Conservation (phyloP, 2,329 filamentous ascomycete species). For the Ophiocordyceps unilateralis region DNA sequence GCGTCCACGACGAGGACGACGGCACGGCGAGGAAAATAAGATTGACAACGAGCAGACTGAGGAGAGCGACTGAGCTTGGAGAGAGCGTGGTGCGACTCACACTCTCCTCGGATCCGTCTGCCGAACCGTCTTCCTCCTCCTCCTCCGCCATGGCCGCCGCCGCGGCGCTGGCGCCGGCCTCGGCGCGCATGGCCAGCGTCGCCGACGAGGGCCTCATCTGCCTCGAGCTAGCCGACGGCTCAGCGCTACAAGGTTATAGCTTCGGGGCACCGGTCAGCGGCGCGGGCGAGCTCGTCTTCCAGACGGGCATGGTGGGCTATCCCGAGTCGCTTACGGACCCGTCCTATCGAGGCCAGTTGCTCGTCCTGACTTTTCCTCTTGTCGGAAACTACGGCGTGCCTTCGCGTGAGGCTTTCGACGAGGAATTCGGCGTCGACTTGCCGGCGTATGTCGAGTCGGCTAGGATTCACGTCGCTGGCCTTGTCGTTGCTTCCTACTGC, state of each 20-base stretch:
- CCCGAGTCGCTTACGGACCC: constrained; percentile 84
- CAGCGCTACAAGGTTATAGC: constrained; percentile 83
- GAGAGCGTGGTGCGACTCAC: too few relatives aligned
- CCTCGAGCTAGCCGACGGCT: constrained; percentile 86
- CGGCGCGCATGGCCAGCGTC: constrained; percentile 36
- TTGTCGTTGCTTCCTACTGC: constrained; percentile 80
- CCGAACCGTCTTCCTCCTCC: neutral
- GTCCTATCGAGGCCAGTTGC: constrained; percentile 80
- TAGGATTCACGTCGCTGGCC: constrained; percentile 83
- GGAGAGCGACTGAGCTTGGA: too few relatives aligned
- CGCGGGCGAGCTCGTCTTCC: constrained; percentile 94
- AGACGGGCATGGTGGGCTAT: constrained; percentile 98
- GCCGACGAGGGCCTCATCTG: constrained; percentile 50
- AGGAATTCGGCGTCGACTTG: constrained; percentile 61
- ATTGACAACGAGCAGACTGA: too few relatives aligned
- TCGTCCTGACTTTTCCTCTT: constrained; percentile 90
- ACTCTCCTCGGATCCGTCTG: too few relatives aligned
- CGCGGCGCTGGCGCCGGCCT: constrained; percentile 35
- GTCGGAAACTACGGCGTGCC: constrained; percentile 97
- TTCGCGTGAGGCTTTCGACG: constrained; percentile 64
- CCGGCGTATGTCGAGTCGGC: constrained; percentile 87
- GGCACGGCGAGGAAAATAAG: too few relatives aligned
- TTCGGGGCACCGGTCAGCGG: constrained; percentile 92
- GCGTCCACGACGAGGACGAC: too few relatives aligned
- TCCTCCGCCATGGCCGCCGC: neutral